Base-by-base conservation (phyloP, 106 monocot species). In the Gastrodia elata region DNA sequence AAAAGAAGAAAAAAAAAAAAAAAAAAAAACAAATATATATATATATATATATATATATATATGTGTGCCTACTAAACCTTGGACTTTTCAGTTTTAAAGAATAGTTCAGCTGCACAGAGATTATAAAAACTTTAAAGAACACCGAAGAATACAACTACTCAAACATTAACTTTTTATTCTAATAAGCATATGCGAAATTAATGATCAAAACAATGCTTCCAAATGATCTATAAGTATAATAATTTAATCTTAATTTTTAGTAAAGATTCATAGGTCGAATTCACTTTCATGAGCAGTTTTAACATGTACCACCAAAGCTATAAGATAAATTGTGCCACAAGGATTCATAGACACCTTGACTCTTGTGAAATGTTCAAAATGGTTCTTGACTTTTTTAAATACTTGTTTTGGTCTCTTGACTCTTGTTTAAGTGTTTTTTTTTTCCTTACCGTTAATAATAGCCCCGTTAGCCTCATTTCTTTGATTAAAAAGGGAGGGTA, bases 251-350 rank as follows among this genome's bases (percentile, higher is more conserved):
- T 37, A 67, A 24, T 7, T 37, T 32, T 38, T 7, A 38, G 34
- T 37, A 20, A 14, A 36, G 3, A 15, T 34, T 65, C 33, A 33
- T 65, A 18, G 15, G 34, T 3, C 34, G 35, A 35, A 4, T 27
- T 4, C 36, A 38, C 37, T 67, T 67, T 37, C 34, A 67, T 64
- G 64, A 64, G 0, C 14, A 32, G 11, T 61, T 52, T 61, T 61
- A 11, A n/a, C 61, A 32, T 32, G 32, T 6, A 58, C 9, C 9
- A 61, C 30, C 61, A 61, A 30, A 61, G 27, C 32, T 3, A 13
- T 61, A 61, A 61, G 61, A 61, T 61, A 61, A 61, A 61, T 30
- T 33, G n/a, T n/a, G n/a, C n/a, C n/a, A n/a, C n/a, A n/a, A n/a
- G n/a, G n/a, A n/a, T n/a, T n/a, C n/a, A n/a, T n/a, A n/a, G n/a